Percentiles rank a stretch among this genome's conserved stretches.
phyloP scores from a whole-genome alignment of 1,139 yeast genomes.

The Debaryomycetaceae sp. region DNA sequence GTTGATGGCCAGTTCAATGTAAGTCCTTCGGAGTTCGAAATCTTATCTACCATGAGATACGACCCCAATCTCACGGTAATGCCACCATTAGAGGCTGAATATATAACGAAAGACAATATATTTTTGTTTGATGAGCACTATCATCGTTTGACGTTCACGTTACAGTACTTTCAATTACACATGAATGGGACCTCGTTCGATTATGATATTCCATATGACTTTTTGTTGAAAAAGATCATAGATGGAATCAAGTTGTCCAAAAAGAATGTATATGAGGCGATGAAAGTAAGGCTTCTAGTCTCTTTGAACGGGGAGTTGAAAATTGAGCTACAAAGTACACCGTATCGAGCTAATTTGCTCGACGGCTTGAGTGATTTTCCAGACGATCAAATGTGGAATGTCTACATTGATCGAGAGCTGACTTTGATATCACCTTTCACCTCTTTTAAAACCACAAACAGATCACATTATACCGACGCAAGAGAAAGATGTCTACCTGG shows the following conservation, averaged over 20 bases:
- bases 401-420: constrained; percentile 56
- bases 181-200: constrained; percentile 10
- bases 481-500: constrained; percentile 48
- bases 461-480: constrained; percentile 63
- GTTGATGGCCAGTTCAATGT: constrained; percentile 15
- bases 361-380: constrained; percentile 33
- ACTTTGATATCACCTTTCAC: constrained; percentile 71
- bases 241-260: constrained; percentile 31
- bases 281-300: constrained; percentile 59
- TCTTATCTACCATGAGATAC: constrained; percentile 68
- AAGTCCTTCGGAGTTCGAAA: constrained; percentile 38
- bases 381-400: constrained; percentile 42
- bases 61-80: constrained; percentile 51
- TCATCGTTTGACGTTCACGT: constrained; percentile 52
- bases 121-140: constrained; percentile 65
- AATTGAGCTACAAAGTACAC: constrained; percentile 48
- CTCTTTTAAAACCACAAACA: constrained; percentile 79
- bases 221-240: constrained; percentile 43
- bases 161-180: constrained; percentile 47
- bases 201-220: constrained; percentile 38
- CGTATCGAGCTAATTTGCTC: constrained; percentile 35
- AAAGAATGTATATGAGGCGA: constrained; percentile 33
- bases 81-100: constrained; percentile 21
- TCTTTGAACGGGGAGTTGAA: constrained; percentile 45
- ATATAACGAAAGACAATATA: constrained; percentile 38